Percentiles rank a stretch among this genome's conserved stretches.
Evolutionary conservation across 2,329 filamentous ascomycete genomes (phyloP).

Genomic region (Sporothrix brasiliensis): DNA sequence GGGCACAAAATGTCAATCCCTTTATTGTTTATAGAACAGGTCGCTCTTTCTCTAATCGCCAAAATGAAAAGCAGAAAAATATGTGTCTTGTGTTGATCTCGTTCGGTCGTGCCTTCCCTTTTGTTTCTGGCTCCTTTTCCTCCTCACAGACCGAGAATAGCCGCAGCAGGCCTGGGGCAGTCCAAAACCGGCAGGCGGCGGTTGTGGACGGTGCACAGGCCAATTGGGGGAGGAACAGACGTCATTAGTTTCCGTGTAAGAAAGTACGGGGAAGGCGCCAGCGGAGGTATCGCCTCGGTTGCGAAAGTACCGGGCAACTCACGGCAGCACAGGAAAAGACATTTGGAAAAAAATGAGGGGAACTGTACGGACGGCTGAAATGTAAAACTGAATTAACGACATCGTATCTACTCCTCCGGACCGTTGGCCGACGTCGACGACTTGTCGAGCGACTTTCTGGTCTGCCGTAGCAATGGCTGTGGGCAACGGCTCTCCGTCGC

Average conservation of each 20-base stretch:
- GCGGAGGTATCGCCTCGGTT: background rate
- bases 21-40: background rate
- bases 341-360: background rate
- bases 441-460: background rate
- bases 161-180: conserved; percentile 29
- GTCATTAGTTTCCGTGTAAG: conserved; percentile 6
- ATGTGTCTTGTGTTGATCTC: conserved; percentile 12
- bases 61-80: background rate
- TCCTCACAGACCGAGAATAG: conserved; percentile 33
- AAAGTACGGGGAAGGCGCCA: conserved; percentile 17
- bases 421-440: background rate
- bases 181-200: conserved; percentile 13
- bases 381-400: too few species aligned
- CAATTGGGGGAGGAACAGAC: conserved; percentile 20
- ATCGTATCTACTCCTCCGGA: background rate
- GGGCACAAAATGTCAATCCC: background rate
- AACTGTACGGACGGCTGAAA: background rate
- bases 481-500: conserved; percentile 16
- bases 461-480: too few species aligned
- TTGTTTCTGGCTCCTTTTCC: conserved; percentile 21
- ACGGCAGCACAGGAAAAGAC: background rate
- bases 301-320: conserved; percentile 6
- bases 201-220: conserved; percentile 17
- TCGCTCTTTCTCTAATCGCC: conserved; percentile 9
- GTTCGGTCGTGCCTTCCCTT: conserved; percentile 30